These are phyloP conservation scores for Bryoglossum gracile DNA, from an alignment of 495 filamentous ascomycete species.

Conservation along the genomic window DNA sequence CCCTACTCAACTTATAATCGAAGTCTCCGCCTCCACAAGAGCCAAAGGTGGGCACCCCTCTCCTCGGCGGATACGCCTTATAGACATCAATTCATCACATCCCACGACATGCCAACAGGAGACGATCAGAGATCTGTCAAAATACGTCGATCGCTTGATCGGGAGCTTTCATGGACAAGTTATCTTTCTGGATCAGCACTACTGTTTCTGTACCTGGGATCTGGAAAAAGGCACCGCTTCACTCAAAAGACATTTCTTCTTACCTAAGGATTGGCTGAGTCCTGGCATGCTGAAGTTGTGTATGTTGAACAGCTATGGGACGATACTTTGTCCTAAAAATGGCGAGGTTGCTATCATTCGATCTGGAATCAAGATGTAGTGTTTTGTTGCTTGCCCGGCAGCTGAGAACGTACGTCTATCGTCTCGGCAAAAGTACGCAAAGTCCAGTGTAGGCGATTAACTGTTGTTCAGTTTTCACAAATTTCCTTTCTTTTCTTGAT, in stretches of 20 bases:
- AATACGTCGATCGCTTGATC: background rate
- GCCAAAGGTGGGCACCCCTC: background rate
- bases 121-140: background rate
- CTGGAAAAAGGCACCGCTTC: background rate
- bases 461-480: too few species aligned
- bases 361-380: background rate
- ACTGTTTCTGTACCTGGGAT: slow-evolving; percentile 6
- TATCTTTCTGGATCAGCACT: background rate
- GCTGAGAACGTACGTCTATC: too few species aligned
- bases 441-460: too few species aligned
- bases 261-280: slow-evolving; percentile 23
- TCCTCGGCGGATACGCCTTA: background rate
- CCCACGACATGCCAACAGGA: background rate
- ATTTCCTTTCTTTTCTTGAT: too few species aligned
- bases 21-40: background rate
- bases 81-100: background rate
- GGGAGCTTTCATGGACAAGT: background rate
- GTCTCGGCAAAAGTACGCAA: too few species aligned
- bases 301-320: slow-evolving; percentile 12
- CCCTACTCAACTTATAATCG: background rate
- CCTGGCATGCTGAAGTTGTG: slow-evolving; percentile 6
- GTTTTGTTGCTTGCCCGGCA: slow-evolving; percentile 2
- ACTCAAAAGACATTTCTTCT: slow-evolving; percentile 20
- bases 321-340: slow-evolving; percentile 19
- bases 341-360: slow-evolving; percentile 16